Conservation (phyloP, 768 basidiomycete genomes). For the Kwoniella mangroviensis region DNA sequence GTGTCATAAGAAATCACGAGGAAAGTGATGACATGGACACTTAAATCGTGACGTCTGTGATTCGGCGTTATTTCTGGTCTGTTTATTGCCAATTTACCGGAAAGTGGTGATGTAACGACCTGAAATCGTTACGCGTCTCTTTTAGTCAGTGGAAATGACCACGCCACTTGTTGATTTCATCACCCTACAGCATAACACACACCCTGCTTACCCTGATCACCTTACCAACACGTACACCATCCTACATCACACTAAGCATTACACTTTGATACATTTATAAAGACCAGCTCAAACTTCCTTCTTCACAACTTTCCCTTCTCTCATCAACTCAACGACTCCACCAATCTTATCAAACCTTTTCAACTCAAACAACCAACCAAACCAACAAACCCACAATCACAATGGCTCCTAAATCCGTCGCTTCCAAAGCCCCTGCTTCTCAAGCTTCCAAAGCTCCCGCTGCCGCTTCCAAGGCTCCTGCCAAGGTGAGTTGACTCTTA, state of each 20-base stretch:
- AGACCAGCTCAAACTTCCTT: slow-evolving; percentile 1
- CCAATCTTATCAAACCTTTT: slow-evolving; percentile 5
- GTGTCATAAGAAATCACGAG: not conserved
- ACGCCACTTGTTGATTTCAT: not conserved
- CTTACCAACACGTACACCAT: slow-evolving; percentile 5
- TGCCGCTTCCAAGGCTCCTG: slow-evolving; percentile 69
- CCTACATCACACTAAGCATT: slow-evolving; percentile 4
- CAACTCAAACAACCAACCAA: slow-evolving; percentile 12
- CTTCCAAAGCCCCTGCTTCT: slow-evolving; percentile 63
- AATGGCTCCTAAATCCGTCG: slow-evolving; percentile 59
- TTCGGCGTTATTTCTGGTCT: slow-evolving; percentile 14
- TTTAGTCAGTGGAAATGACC: slow-evolving; percentile 11
- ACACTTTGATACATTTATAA: slow-evolving; percentile 22
- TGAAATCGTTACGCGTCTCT: slow-evolving; percentile 22
- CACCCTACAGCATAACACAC: slow-evolving; percentile 1
- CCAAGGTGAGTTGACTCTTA: slow-evolving; percentile 53
- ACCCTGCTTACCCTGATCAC: slow-evolving; percentile 8
- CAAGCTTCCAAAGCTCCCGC: slow-evolving; percentile 78
- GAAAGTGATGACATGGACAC: slow-evolving; percentile 23
- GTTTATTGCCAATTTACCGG: not conserved
- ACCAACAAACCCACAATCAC: slow-evolving; percentile 13
- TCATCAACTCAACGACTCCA: slow-evolving; percentile 28
- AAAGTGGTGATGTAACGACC: slow-evolving; percentile 23
- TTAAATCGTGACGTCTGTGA: slow-evolving; percentile 18
- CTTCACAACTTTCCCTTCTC: slow-evolving; percentile 13